Percentiles rank a stretch among this genome's conserved stretches.
Evolutionary conservation across 2,329 filamentous ascomycete species (phyloP).

Genomic region (Hypoxylon sp.): DNA sequence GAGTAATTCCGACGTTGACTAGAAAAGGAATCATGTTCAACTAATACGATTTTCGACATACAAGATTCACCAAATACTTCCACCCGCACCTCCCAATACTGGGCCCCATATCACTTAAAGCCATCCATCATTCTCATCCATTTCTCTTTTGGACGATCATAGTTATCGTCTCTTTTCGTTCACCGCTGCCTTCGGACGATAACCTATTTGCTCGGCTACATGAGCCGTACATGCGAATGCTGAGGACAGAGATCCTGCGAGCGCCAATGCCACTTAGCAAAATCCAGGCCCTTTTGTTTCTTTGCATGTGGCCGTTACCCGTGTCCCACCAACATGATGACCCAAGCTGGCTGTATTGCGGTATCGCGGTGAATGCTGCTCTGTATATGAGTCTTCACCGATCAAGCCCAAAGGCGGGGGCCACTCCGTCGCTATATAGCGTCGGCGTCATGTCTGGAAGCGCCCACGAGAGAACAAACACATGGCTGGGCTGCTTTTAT

Average conservation of each 20-base stretch:
- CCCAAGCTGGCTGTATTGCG: constrained; percentile 54
- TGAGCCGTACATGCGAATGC: constrained; percentile 46
- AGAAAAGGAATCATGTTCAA: background rate
- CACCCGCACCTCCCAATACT: constrained; percentile 53
- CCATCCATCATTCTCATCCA: constrained; percentile 47
- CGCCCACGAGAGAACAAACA: constrained; percentile 46
- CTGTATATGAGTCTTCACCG: constrained; percentile 51
- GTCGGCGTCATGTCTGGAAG: constrained; percentile 41
- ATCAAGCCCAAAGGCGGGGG: constrained; percentile 35
- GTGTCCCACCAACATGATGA: constrained; percentile 48
- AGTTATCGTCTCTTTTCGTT: constrained; percentile 45
- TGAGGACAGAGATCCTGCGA: constrained; percentile 44
- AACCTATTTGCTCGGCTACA: constrained; percentile 46
- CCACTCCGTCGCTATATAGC: constrained; percentile 39
- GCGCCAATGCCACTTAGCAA: constrained; percentile 51
- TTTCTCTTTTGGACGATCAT: constrained; percentile 55
- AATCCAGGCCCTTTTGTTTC: constrained; percentile 51
- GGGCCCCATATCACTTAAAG: constrained; percentile 47
- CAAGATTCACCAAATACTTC: constrained; percentile 49
- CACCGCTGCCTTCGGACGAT: constrained; percentile 36
- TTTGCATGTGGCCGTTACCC: constrained; percentile 52
- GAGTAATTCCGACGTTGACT: constrained; percentile 23
- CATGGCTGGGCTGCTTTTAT: constrained; percentile 54
- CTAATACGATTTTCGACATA: constrained; percentile 16
- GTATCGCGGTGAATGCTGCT: constrained; percentile 53